Evolutionary conservation across 352 stramenopile species (phyloP).

Genomic region (Pseudoperonospora humuli): DNA sequence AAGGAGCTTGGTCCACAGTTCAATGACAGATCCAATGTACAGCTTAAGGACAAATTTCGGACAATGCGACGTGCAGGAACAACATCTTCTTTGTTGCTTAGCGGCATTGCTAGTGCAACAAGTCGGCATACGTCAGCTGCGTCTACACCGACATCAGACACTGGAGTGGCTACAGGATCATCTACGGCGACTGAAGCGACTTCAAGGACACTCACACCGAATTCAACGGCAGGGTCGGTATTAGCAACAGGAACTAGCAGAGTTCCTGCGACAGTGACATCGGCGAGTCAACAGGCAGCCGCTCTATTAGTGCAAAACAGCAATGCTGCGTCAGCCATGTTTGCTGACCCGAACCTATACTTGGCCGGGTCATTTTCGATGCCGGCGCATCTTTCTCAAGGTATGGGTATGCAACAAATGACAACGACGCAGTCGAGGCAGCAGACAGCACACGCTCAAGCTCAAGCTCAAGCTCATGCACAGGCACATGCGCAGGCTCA

Average conservation of each 20-base stretch:
- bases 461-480: conserved; percentile 27
- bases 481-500: conserved; percentile 39
- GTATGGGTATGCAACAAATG: conserved; percentile 52
- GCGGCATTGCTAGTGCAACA: conserved; percentile 24
- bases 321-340: conserved; percentile 41
- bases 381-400: conserved; percentile 43
- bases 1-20: conserved; percentile 71
- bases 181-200: conserved; percentile 5
- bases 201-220: conserved; percentile 21
- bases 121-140: conserved; percentile 34
- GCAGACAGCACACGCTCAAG: conserved; percentile 35
- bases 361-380: conserved; percentile 49
- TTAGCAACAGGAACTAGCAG: conserved; percentile 21
- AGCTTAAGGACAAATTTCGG: conserved; percentile 81
- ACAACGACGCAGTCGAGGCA: conserved; percentile 27
- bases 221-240: conserved; percentile 25
- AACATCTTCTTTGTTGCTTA: conserved; percentile 31
- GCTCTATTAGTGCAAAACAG: conserved; percentile 46
- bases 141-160: conserved; percentile 16
- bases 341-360: conserved; percentile 61
- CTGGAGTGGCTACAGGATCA: not conserved
- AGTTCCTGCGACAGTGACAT: conserved; percentile 22
- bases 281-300: conserved; percentile 45
- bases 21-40: conserved; percentile 77
- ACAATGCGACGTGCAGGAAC: conserved; percentile 63